Conservation (phyloP, 129 eudicot species). For the Arctium lappa region DNA sequence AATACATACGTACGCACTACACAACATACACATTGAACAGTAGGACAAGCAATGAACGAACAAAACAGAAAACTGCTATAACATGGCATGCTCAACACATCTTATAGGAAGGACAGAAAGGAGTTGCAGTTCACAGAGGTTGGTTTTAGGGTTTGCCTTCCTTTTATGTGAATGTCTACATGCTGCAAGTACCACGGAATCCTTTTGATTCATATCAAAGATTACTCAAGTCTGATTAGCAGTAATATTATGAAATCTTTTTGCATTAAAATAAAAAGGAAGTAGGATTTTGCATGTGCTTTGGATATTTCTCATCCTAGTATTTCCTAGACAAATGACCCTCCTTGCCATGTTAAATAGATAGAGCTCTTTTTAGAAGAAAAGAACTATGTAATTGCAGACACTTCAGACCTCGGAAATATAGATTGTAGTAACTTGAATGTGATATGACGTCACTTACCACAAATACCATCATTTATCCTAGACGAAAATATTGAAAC, state of each 20-base stretch:
- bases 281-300: not conserved
- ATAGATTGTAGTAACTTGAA: not conserved
- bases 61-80: not conserved
- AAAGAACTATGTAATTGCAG: not conserved
- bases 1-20: not conserved
- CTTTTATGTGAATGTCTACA: not conserved
- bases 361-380: not conserved
- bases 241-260: not conserved
- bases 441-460: conserved; percentile 34
- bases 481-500: conserved; percentile 66
- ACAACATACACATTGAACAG: not conserved
- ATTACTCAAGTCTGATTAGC: not conserved
- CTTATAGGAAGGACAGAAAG: not conserved
- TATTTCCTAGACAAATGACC: not conserved
- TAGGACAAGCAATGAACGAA: not conserved
- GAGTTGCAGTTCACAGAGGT: not conserved
- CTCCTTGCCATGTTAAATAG: not conserved
- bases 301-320: not conserved
- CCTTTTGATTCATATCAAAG: not conserved
- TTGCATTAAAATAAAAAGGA: not conserved
- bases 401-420: not conserved
- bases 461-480: conserved; percentile 94
- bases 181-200: not conserved
- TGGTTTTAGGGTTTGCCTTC: not conserved
- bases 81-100: not conserved